Evolutionary conservation across 805 yeast genomes (phyloP), one percentile per base, ranked within the genome.

Genomic region (Candida cerambycidarum): DNA sequence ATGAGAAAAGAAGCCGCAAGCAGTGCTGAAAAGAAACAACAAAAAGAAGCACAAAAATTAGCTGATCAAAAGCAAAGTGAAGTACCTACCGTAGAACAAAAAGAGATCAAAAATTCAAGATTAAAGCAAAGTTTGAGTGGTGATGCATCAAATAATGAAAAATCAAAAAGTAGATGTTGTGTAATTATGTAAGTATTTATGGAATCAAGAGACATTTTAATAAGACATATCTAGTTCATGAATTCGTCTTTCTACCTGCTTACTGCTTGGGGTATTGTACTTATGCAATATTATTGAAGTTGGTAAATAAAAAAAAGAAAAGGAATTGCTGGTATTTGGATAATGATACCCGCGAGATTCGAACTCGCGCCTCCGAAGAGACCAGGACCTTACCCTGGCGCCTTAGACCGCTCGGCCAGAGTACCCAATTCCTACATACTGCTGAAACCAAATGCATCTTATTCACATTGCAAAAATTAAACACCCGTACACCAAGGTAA

Each of bases 1-100:
- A 87, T 85, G 77, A 75, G 89, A 53, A 82, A 83, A 48, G 95
- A 86, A 55, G 73, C 73, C 7, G 69, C 68, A 32, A 59, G 61
- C 34, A 63, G 63, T 36, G 73, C 70, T 17, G 75, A 70, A 51
- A 70, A 69, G 65, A 69, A 69, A 41, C 73, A 67, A 50, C 71
- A 64, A 45, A 67, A 66, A 50, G 71, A 69, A 52, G 53, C 61
- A 44, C 69, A 63, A 45, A 66, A 69, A 54, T 69, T 67, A 55
- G 58, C 63, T 58, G 46, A 52, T 37, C 41, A 41, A 13, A 32
- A 37, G 19, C 44, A 23, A 10, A 16, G 23, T 11, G 53, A 45
- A 18, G 38, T 28, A 11, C 41, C 32, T 19, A 34, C 38, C 15
- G 42, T 18, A 10, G 35, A 42, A 10, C 47, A 45, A 33, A 49